Base-by-base conservation (phyloP, 768 basidiomycete species). In the Lactarius evosmus region DNA sequence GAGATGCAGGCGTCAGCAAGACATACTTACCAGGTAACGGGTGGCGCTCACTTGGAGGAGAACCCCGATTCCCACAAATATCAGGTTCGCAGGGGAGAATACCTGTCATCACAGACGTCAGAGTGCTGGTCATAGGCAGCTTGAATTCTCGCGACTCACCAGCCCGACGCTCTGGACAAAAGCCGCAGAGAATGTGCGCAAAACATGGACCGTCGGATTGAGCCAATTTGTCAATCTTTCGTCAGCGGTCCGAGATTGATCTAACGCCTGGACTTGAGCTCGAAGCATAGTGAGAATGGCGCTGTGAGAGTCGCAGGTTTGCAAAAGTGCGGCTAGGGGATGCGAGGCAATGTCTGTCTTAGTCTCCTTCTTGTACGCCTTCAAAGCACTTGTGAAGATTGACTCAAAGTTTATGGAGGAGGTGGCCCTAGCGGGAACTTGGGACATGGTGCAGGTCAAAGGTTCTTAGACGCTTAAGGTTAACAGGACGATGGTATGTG, bases 151-250 rank as follows among this genome's bases (percentile, higher is more conserved):
- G 49, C 11, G 3, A 27, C 25, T 22, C 14, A 55, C 54, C 34
- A 19, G 2, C 14, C 12, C 12, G 14, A 40, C 22, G 22, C 56
- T 27, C 16, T 41, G 16, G 12, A 27, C n/a, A 17, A 56, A 38
- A 38, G 36, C 30, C 4, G 56, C 12, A 7, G 62, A 63, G 7
- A 63, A 52, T 0, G 62, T 25, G 16, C 29, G 25, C 0, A 63
- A 6, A 5, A 63, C 49, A 16, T 58, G 33, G 2, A 63, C 56
- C 0, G 41, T 38, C 3, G 50, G 62, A 16, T 58, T 11, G 22
- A 58, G 50, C 57, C 40, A 63, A 5, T 17, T 63, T 34, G 56
- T 44, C 17, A 32, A 16, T 17, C 29, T 52, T 1, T 34, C 40
- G 27, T 50, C 44, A 9, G 19, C 19, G 12, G 22, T 25, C 16